phyloP scores from a whole-genome alignment of 2,329 filamentous ascomycete species.

The Fusarium avenaceum region DNA sequence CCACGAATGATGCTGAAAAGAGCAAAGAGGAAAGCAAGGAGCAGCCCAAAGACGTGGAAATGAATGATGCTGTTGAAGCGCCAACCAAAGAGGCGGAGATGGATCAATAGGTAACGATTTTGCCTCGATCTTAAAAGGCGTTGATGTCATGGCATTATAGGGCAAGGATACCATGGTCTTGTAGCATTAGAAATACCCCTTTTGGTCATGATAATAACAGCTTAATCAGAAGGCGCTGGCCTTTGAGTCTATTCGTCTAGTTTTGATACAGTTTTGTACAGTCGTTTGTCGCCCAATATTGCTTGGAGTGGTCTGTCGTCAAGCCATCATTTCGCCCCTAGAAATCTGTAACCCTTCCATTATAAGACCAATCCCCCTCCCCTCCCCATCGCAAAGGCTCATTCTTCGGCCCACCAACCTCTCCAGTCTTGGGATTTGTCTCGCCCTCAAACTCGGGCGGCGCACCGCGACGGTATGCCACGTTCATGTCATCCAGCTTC shows the following conservation, averaged over 20 bases:
- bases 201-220: conserved; percentile 41
- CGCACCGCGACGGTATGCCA: conserved; percentile 78
- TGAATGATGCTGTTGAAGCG: conserved; percentile 46
- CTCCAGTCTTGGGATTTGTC: conserved; percentile 90
- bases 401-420: conserved; percentile 97
- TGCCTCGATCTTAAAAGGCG: conserved; percentile 39
- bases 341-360: conserved; percentile 95
- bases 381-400: conserved; percentile 91
- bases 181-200: conserved; percentile 50
- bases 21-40: conserved; percentile 13
- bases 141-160: conserved; percentile 45
- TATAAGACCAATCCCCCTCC: conserved; percentile 87
- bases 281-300: conserved; percentile 1
- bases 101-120: conserved; percentile 32
- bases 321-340: conserved; percentile 46
- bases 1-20: conserved; percentile 23
- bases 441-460: conserved; percentile 95
- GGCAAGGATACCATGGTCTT: conserved; percentile 37
- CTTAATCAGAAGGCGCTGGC: conserved; percentile 34
- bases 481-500: conserved; percentile 61
- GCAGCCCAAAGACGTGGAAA: conserved; percentile 51
- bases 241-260: conserved; percentile 26
- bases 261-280: conserved; percentile 40
- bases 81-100: conserved; percentile 31
- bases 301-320: not conserved